phyloP scores from a whole-genome alignment of 768 basidiomycete species.

The Lactifluus pinguis region DNA sequence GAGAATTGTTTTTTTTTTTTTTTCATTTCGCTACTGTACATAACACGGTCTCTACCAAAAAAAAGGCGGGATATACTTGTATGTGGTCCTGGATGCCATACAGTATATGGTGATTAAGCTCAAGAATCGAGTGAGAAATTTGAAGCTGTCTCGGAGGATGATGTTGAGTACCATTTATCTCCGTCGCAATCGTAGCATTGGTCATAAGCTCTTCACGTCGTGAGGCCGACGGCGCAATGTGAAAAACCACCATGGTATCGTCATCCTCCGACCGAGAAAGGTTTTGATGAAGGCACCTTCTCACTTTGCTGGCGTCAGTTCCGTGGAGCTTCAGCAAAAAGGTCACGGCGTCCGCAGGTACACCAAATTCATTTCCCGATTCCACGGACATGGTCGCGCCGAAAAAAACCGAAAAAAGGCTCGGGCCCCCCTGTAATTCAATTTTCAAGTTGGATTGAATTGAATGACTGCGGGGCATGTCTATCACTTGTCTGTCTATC shows the following conservation, averaged over 20 bases:
- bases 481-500: not conserved
- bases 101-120: no score
- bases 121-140: no score
- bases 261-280: not conserved
- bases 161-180: not conserved
- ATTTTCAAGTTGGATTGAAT: not conserved
- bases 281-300: not conserved
- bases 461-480: not conserved
- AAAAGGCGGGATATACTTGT: no score
- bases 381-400: not conserved
- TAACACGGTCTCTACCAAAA: no score
- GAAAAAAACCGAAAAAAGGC: no score
- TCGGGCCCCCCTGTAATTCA: not conserved
- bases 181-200: not conserved
- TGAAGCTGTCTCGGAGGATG: not conserved
- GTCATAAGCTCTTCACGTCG: not conserved
- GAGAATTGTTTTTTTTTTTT: no score
- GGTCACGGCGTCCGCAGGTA: not conserved
- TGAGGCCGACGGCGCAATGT: not conserved
- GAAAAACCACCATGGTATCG: not conserved
- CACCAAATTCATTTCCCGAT: no score
- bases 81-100: no score
- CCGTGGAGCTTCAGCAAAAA: not conserved
- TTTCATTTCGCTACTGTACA: no score
- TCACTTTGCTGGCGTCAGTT: not conserved